A percentile compares a stretch with the other conserved stretches of the same genome.
Conservation (phyloP, 2,329 filamentous ascomycete species). For the Fusarium longipes region DNA sequence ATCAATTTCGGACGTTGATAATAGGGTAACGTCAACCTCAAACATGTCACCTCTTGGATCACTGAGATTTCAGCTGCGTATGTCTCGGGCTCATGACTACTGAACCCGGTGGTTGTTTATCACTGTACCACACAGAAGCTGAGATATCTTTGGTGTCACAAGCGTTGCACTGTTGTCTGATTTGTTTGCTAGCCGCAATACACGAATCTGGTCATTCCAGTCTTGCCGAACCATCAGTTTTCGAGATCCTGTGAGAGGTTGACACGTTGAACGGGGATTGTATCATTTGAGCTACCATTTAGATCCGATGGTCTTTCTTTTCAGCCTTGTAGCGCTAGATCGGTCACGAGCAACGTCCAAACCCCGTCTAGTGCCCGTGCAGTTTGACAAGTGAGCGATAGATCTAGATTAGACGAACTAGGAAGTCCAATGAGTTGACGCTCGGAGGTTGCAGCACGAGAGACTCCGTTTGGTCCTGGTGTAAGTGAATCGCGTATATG, state of each 20-base stretch:
- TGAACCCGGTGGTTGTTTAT: not conserved
- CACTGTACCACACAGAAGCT: conserved; percentile 8
- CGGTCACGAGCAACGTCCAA: conserved; percentile 3
- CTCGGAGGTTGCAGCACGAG: conserved; percentile 19
- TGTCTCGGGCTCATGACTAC: conserved; percentile 8
- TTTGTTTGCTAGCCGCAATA: conserved; percentile 25
- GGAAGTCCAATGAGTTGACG: conserved; percentile 28
- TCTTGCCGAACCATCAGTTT: not conserved
- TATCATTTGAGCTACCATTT: conserved; percentile 13
- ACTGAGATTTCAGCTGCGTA: not conserved
- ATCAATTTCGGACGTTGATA: not conserved
- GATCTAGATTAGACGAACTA: conserved; percentile 15
- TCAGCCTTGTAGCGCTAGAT: conserved; percentile 21
- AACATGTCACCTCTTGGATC: not conserved
- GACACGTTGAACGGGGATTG: conserved; percentile 28
- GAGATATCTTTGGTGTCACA: conserved; percentile 12
- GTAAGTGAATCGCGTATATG: conserved; percentile 47
- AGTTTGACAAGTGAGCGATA: not conserved
- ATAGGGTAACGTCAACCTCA: not conserved
- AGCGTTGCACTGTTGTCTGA: conserved; percentile 7
- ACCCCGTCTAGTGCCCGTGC: not conserved
- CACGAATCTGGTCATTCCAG: not conserved
- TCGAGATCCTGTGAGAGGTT: conserved; percentile 16
- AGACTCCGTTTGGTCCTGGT: conserved; percentile 8
- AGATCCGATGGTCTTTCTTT: not conserved